A percentile compares a stretch with the other conserved stretches of the same genome.
Conservation (phyloP, 306 rosid species). For the Malus sieversii region DNA sequence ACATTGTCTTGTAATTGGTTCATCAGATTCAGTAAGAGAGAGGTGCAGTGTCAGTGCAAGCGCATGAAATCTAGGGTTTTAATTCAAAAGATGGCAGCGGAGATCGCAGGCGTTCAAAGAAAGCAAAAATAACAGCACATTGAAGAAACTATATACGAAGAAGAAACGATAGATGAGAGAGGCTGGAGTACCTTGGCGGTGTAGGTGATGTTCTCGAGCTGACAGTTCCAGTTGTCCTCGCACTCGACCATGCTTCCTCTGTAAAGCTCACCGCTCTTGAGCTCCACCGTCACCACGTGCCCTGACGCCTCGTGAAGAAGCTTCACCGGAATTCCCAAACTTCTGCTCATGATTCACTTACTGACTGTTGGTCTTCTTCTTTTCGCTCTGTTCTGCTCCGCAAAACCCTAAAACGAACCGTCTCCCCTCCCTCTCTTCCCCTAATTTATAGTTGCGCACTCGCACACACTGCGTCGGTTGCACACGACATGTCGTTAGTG, state of each 20-base stretch:
- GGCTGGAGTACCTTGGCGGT: slow-evolving; percentile 67
- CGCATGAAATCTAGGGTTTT: slow-evolving; percentile 2
- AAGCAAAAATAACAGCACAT: neutral
- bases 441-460: neutral
- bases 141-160: neutral
- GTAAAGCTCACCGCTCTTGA: slow-evolving; percentile 95
- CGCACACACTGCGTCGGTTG: neutral
- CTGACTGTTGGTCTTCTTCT: neutral
- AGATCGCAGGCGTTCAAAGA: neutral
- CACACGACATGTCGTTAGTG: too few relatives aligned
- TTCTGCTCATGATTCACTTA: slow-evolving; percentile 59
- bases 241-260: slow-evolving; percentile 97
- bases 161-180: neutral
- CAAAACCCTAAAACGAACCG: slow-evolving; percentile 35
- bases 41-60: neutral
- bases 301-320: slow-evolving; percentile 97
- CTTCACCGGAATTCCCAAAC: slow-evolving; percentile 98
- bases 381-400: neutral
- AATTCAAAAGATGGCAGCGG: too few relatives aligned
- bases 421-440: neutral
- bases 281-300: slow-evolving; percentile 90
- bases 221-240: slow-evolving; percentile 99
- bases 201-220: slow-evolving; percentile 95
- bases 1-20: neutral
- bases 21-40: neutral